Percentiles rank a stretch among this genome's conserved stretches.
phyloP scores from a whole-genome alignment of 1,139 yeast species.

The Yamadazyma dendronema region DNA sequence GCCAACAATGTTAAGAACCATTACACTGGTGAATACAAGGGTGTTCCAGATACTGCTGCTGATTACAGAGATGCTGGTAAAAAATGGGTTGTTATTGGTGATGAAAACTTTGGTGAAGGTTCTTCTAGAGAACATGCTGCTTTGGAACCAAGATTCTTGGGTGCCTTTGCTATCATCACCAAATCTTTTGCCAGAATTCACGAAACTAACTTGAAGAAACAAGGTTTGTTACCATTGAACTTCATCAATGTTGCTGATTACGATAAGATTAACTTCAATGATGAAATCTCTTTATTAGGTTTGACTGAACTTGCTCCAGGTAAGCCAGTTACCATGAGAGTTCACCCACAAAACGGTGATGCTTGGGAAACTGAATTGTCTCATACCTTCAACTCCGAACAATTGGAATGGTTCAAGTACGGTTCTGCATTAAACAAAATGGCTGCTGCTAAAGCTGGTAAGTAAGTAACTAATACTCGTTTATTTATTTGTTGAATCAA shows the following conservation, averaged over 20 bases:
- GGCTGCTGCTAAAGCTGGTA: conserved; percentile 52
- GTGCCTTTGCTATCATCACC: conserved; percentile 96
- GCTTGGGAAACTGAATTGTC: conserved; percentile 87
- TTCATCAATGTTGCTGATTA: conserved; percentile 85
- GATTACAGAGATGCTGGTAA: conserved; percentile 91
- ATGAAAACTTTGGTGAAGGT: conserved; percentile 99
- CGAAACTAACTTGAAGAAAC: conserved; percentile 53
- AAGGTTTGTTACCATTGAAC: conserved; percentile 83
- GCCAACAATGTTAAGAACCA: conserved; percentile 89
- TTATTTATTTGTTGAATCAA: conserved; percentile 12
- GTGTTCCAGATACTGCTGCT: conserved; percentile 96
- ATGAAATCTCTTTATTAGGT: conserved; percentile 85
- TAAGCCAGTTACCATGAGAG: conserved; percentile 81
- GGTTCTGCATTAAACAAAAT: conserved; percentile 99
- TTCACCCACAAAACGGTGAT: conserved; percentile 83
- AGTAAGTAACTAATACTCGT: too few species aligned
- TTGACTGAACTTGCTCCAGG: conserved; percentile 90
- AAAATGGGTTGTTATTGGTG: conserved; percentile 98
- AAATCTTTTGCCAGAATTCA: conserved; percentile 96
- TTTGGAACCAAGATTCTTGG: conserved; percentile 98
- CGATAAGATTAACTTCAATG: conserved; percentile 90
- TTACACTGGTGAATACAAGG: conserved; percentile 87
- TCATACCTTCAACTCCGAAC: conserved; percentile 94
- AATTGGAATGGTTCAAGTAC: conserved; percentile 98
- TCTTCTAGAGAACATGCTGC: conserved; percentile 99